Evolutionary conservation across 768 basidiomycete species (phyloP).

Genomic region (Boletus insuetus): DNA sequence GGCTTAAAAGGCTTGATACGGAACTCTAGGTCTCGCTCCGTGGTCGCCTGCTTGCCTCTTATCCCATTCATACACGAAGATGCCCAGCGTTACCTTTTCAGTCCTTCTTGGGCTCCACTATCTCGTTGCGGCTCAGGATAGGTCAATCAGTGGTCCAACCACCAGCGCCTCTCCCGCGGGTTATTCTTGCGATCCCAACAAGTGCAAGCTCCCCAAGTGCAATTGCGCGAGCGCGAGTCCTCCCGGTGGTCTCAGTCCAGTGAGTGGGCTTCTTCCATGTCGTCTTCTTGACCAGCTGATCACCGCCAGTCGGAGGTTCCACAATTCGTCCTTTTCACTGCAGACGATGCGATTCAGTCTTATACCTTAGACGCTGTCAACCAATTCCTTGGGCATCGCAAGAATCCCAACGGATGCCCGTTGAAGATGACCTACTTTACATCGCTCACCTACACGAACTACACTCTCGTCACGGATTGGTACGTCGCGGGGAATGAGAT

Average conservation of each 20-base stretch:
- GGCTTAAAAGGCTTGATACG: too few species aligned
- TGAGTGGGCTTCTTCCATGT: not conserved
- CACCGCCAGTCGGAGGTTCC: not conserved
- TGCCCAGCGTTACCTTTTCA: not conserved
- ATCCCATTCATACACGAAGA: too few species aligned
- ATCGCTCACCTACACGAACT: conserved; percentile 4
- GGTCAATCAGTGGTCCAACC: not conserved
- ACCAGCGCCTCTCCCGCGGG: not conserved
- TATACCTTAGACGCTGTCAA: conserved; percentile 2
- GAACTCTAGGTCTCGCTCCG: too few species aligned
- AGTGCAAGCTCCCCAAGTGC: conserved; percentile 1
- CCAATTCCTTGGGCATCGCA: conserved; percentile 3
- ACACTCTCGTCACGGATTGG: conserved; percentile 7
- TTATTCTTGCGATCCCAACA: not conserved
- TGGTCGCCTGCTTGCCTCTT: too few species aligned
- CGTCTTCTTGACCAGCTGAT: too few species aligned
- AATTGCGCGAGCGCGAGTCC: conserved; percentile 1
- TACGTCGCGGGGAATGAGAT: conserved; percentile 6
- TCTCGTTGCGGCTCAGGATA: not conserved
- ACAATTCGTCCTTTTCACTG: not conserved
- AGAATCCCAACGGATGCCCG: not conserved
- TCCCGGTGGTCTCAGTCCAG: conserved; percentile 1
- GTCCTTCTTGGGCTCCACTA: not conserved
- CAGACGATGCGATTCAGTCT: conserved; percentile 1
- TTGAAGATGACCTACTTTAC: conserved; percentile 5